Percentiles rank a stretch among this genome's conserved stretches.
Evolutionary conservation across 805 yeast species (phyloP).

Genomic region (Candida dajiaensis): DNA sequence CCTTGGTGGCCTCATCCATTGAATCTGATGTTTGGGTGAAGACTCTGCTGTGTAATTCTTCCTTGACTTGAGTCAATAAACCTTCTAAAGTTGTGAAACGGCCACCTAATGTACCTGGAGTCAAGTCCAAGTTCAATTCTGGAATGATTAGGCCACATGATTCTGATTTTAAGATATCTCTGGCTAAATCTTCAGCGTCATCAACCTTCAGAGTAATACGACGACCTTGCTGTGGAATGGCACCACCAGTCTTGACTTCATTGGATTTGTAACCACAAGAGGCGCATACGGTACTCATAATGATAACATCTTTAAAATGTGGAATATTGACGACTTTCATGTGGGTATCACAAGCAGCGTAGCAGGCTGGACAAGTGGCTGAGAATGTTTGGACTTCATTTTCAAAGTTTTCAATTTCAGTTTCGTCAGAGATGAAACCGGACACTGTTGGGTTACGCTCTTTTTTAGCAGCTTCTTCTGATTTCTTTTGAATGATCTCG

Average conservation of each 20-base stretch:
- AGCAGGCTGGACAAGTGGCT: slow-evolving; percentile 91
- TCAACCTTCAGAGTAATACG: slow-evolving; percentile 67
- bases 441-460: slow-evolving; percentile 35
- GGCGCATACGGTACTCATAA: slow-evolving; percentile 93
- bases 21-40: slow-evolving; percentile 85
- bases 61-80: slow-evolving; percentile 77
- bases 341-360: slow-evolving; percentile 77
- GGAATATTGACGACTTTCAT: slow-evolving; percentile 97
- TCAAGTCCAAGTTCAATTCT: slow-evolving; percentile 82
- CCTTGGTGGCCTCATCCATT: slow-evolving; percentile 72
- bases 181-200: slow-evolving; percentile 82
- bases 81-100: slow-evolving; percentile 98
- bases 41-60: slow-evolving; percentile 81
- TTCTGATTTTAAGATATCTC: slow-evolving; percentile 93
- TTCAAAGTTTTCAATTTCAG: slow-evolving; percentile 77
- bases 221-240: slow-evolving; percentile 80
- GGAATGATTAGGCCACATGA: slow-evolving; percentile 84
- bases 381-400: slow-evolving; percentile 91
- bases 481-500: slow-evolving; percentile 26
- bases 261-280: slow-evolving; percentile 93
- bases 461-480: slow-evolving; percentile 19
- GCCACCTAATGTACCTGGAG: slow-evolving; percentile 97
- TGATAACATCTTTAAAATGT: slow-evolving; percentile 93
- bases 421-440: slow-evolving; percentile 62
- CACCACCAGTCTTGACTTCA: slow-evolving; percentile 98